These are phyloP conservation scores for Mycena leptocephala DNA, from an alignment of 768 basidiomycete species.

Conservation along the genomic window DNA sequence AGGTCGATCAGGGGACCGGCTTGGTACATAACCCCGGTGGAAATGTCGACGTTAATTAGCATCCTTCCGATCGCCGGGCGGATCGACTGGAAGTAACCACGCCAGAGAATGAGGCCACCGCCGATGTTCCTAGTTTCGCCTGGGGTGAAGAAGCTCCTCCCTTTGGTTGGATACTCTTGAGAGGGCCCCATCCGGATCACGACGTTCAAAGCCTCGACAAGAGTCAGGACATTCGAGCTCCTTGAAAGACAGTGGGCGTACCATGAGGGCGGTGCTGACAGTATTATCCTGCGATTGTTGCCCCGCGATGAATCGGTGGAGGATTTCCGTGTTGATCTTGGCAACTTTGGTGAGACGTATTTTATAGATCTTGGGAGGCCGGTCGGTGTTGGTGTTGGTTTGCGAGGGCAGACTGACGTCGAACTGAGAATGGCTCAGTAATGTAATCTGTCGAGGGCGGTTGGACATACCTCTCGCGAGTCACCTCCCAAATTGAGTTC, in stretches of 20 bases:
- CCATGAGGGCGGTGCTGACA: conserved; percentile 79
- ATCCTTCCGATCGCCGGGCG: conserved; percentile 74
- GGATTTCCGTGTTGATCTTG: conserved; percentile 42
- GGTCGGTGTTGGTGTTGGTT: conserved; percentile 20
- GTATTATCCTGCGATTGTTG: conserved; percentile 75
- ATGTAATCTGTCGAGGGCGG: conserved; percentile 2
- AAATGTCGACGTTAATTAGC: conserved; percentile 81
- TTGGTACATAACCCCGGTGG: conserved; percentile 82
- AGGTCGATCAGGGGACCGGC: conserved; percentile 68
- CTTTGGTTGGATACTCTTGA: conserved; percentile 77
- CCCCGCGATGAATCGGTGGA: conserved; percentile 57
- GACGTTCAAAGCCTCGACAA: conserved; percentile 74
- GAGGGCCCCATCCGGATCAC: conserved; percentile 82
- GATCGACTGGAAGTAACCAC: conserved; percentile 83
- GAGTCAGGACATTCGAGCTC: neutral
- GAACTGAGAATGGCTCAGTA: conserved; percentile 23
- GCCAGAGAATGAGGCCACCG: conserved; percentile 74
- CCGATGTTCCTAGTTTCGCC: conserved; percentile 67
- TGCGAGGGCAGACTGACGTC: conserved; percentile 43
- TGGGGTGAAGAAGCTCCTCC: conserved; percentile 81
- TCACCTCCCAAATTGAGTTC: conserved; percentile 63
- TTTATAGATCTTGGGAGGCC: conserved; percentile 24
- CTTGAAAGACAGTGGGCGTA: conserved; percentile 41
- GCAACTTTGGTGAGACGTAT: conserved; percentile 18
- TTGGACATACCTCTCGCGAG: conserved; percentile 33